Evolutionary conservation across 2,329 filamentous ascomycete genomes (phyloP).

Genomic region (Neonectria sp.): DNA sequence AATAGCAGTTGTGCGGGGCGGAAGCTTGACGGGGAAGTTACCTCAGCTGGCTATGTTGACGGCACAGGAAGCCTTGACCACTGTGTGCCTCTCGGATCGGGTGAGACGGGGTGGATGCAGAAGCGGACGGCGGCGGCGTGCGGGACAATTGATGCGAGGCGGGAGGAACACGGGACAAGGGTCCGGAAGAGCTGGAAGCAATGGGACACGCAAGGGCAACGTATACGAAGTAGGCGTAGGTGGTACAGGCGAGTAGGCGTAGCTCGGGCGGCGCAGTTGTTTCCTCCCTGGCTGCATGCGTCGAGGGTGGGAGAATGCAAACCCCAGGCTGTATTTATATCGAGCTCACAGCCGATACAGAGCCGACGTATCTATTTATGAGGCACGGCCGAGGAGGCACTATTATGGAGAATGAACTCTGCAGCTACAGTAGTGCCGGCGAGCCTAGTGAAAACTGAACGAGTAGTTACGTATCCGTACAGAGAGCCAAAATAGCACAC

Average conservation of each 20-base stretch:
- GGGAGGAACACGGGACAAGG: neutral
- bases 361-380: constrained; percentile 7
- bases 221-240: neutral
- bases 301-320: constrained; percentile 24
- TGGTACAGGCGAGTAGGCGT: constrained; percentile 2
- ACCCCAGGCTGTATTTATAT: constrained; percentile 37
- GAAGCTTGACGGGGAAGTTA: constrained; percentile 1
- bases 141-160: constrained; percentile 9
- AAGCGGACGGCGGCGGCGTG: constrained; percentile 11
- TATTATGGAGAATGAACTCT: neutral
- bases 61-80: constrained; percentile 1
- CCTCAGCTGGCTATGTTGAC: constrained; percentile 1
- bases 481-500: constrained; percentile 32
- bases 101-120: constrained; percentile 20
- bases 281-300: constrained; percentile 33
- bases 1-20: neutral
- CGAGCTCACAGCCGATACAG: constrained; percentile 10
- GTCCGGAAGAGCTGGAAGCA: neutral
- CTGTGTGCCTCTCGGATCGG: constrained; percentile 18
- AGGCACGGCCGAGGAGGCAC: constrained; percentile 11
- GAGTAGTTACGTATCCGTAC: constrained; percentile 13
- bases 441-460: neutral
- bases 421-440: neutral
- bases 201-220: constrained; percentile 5
- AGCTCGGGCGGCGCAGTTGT: constrained; percentile 11